phyloP scores from a whole-genome alignment of 2,329 filamentous ascomycete genomes.

The Cladorrhinum sp. region DNA sequence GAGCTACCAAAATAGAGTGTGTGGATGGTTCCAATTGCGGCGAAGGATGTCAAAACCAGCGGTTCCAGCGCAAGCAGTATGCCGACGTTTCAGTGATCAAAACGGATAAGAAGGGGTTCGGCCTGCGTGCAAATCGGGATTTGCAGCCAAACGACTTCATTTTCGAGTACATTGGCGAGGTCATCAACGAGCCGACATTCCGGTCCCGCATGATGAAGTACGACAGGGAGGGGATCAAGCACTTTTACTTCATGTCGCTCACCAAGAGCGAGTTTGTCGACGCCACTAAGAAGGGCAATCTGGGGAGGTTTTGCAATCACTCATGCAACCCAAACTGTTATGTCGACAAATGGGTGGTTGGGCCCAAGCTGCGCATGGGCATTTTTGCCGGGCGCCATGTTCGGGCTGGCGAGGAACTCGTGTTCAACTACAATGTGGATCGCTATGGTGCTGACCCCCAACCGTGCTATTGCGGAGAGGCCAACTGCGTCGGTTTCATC shows the following conservation, averaged over 20 bases:
- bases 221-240: constrained; percentile 93
- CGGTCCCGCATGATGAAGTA: constrained; percentile 89
- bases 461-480: constrained; percentile 92
- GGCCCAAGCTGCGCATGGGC: constrained; percentile 96
- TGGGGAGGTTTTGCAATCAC: constrained; percentile 97
- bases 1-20: constrained; percentile 97
- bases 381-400: constrained; percentile 90
- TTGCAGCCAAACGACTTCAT: constrained; percentile 86
- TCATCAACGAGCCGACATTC: constrained; percentile 90
- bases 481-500: constrained; percentile 93
- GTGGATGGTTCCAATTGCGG: constrained; percentile 79
- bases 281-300: constrained; percentile 92
- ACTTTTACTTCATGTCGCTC: constrained; percentile 99
- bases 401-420: constrained; percentile 85
- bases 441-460: constrained; percentile 95
- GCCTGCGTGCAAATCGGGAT: constrained; percentile 76
- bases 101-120: constrained; percentile 96
- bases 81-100: constrained; percentile 93
- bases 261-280: constrained; percentile 96
- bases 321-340: constrained; percentile 99
- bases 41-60: constrained; percentile 84
- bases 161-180: constrained; percentile 97
- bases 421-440: constrained; percentile 99
- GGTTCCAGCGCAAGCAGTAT: constrained; percentile 87
- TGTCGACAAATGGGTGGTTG: constrained; percentile 99